phyloP scores from a whole-genome alignment of 140 eudicot species.

The Oenanthe javanica region DNA sequence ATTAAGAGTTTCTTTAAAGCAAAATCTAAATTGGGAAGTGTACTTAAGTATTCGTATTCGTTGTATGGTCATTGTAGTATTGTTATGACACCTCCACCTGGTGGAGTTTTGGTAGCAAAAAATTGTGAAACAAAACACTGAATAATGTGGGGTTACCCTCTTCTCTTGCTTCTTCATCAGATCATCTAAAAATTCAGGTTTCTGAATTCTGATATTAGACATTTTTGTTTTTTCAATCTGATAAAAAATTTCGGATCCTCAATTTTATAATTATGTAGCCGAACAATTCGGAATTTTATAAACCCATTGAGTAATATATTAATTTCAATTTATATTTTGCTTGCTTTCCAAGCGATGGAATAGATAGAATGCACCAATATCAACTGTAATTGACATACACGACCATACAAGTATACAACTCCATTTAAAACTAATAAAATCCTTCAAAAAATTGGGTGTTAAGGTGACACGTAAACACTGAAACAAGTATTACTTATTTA shows the following conservation, averaged over 20 bases:
- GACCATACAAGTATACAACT: neutral
- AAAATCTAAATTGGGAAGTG: conserved; percentile 57
- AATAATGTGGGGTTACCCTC: neutral
- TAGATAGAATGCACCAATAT: neutral
- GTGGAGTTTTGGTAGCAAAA: conserved; percentile 55
- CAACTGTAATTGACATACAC: neutral
- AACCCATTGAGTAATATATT: neutral
- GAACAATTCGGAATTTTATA: neutral
- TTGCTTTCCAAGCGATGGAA: too few species aligned
- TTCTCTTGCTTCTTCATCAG: neutral
- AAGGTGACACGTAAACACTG: neutral
- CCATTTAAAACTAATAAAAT: neutral
- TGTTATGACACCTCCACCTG: conserved; percentile 65
- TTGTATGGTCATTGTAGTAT: conserved; percentile 54
- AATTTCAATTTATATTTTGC: neutral
- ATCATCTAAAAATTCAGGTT: neutral
- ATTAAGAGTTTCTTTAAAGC: conserved; percentile 46
- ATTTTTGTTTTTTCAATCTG: neutral
- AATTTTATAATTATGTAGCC: too few species aligned
- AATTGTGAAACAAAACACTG: conserved; percentile 48
- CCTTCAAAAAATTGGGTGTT: neutral
- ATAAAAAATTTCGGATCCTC: too few species aligned
- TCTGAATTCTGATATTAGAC: too few species aligned
- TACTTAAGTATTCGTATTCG: conserved; percentile 71
- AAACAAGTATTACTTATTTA: neutral